Evolutionary conservation across 129 eudicot species (phyloP), one percentile per base, ranked within the genome.

Genomic region (Chrysanthemum seticuspe): DNA sequence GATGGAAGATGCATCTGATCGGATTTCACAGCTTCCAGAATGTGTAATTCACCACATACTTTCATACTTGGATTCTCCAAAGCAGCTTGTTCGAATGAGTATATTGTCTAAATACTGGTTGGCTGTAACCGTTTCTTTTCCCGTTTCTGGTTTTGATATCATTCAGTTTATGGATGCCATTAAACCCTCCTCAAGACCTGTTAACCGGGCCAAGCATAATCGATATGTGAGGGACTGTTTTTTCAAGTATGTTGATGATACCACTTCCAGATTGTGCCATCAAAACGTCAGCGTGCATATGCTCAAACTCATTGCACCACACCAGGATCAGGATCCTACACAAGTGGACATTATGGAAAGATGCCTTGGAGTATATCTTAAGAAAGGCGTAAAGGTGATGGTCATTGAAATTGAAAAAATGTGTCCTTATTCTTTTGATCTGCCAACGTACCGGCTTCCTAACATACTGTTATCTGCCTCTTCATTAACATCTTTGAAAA

Each of bases 401-500:
- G 67, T 2, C 7, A 62, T 62, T 12, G 4, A 6, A 40, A 6
- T 40, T 40, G 1, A 6, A 40, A 0, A 5, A 7, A 36, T 31
- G 6, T 8, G 2, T 0, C 31, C 10, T 21, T 6, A 0, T 10
- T 58, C 10, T 1, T 2, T 2, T 10, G 13, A 12, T 62, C 8
- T 2, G 1, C 57, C 45, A 13, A 27, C 0, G 47, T 62, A 27
- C 3, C 48, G 16, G 12, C 14, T 62, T 40, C 67, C 67, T 29
- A 4, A 62, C 11, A 1, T 4, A 62, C 19, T 62, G 11, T 62
- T 29, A 62, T 27, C 67, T 13, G 48, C 18, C 18, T 62, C 67
- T 62, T 62, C 67, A 2, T 62, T 62, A 62, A 62, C 67, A 13
- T 62, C 67, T 62, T 29, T 62, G 19, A 62, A 14, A n/a, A 31